phyloP scores from a whole-genome alignment of 306 rosid species.

The Carpinus fangiana region DNA sequence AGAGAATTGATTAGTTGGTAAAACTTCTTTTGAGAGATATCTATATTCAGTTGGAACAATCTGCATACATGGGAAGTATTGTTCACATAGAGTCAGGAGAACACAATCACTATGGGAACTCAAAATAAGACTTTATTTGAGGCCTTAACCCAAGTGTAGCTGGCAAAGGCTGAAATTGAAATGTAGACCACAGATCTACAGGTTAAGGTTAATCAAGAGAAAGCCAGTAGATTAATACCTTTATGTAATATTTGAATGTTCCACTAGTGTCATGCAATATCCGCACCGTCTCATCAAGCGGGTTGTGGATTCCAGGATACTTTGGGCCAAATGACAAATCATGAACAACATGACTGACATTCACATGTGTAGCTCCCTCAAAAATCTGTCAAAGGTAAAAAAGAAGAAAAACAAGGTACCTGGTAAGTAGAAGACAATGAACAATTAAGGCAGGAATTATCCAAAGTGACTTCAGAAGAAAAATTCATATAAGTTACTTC shows the following conservation, averaged over 20 bases:
- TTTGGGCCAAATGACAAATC: slow-evolving; percentile 98
- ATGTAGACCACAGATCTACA: slow-evolving; percentile 14
- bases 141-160: not conserved
- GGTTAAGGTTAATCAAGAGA: not conserved
- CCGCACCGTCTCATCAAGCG: slow-evolving; percentile 80
- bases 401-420: slow-evolving; percentile 16
- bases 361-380: slow-evolving; percentile 78
- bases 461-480: slow-evolving; percentile 10
- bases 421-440: slow-evolving; percentile 10
- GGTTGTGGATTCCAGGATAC: slow-evolving; percentile 97
- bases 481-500: not conserved
- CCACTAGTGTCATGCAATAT: slow-evolving; percentile 82
- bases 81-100: not conserved
- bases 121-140: not conserved
- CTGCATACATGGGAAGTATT: slow-evolving; percentile 49
- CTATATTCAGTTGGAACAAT: slow-evolving; percentile 92
- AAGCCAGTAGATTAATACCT: slow-evolving; percentile 51
- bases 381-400: slow-evolving; percentile 67
- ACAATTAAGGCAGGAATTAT: not conserved
- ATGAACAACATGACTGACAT: slow-evolving; percentile 85
- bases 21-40: slow-evolving; percentile 81
- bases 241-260: slow-evolving; percentile 92
- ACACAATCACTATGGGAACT: not conserved
- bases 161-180: not conserved
- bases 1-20: slow-evolving; percentile 95